Evolutionary conservation across 441 rosid species (phyloP).

Genomic region (Theobroma grandiflorum): DNA sequence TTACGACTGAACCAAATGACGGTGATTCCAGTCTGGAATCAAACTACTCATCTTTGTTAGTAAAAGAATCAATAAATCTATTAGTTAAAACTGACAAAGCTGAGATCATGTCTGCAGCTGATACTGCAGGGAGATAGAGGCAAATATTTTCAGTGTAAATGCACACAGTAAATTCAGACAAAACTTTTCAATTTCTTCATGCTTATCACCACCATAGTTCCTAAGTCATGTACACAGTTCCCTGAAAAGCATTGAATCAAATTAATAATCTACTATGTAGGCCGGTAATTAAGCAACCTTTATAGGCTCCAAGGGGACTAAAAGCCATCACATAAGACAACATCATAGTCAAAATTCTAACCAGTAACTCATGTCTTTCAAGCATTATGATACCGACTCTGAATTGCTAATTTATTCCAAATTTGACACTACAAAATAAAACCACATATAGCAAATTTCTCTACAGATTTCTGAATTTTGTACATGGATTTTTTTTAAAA

Average conservation of each 20-base stretch:
- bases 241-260: slow-evolving; percentile 5
- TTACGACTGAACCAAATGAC: neutral
- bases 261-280: neutral
- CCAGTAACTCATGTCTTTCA: neutral
- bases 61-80: neutral
- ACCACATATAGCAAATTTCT: neutral
- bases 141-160: slow-evolving; percentile 11
- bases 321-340: neutral
- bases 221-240: neutral
- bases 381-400: neutral
- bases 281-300: slow-evolving; percentile 6
- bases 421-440: slow-evolving; percentile 6
- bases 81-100: neutral
- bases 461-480: slow-evolving; percentile 1
- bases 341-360: slow-evolving; percentile 3
- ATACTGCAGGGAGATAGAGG: neutral
- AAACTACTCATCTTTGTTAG: slow-evolving; percentile 17
- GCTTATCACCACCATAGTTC: slow-evolving; percentile 10
- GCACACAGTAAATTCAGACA: neutral
- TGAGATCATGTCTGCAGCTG: slow-evolving; percentile 10
- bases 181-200: slow-evolving; percentile 1
- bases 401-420: neutral
- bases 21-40: neutral
- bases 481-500: neutral
- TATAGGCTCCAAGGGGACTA: slow-evolving; percentile 11